Percentiles rank a stretch among this genome's conserved stretches.
Evolutionary conservation across 192 early-diverging fungal species (phyloP).

Genomic region (Coemansia pectinata): DNA sequence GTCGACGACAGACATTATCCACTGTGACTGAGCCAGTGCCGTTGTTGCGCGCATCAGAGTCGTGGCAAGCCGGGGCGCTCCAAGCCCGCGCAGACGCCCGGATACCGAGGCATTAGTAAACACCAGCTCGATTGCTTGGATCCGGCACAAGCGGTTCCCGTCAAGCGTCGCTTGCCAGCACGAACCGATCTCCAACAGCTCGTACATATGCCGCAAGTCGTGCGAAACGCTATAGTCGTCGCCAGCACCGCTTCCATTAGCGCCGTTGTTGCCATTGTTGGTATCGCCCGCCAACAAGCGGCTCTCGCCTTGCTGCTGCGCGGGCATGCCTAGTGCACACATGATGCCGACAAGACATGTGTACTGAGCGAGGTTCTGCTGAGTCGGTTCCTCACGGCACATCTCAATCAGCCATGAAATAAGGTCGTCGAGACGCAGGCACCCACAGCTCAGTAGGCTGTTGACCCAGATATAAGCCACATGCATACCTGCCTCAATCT

Average conservation of each 20-base stretch:
- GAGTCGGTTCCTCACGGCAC: slow-evolving; percentile 11
- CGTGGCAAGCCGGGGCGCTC: slow-evolving; percentile 16
- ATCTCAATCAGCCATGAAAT: slow-evolving; percentile 35
- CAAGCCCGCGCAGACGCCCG: slow-evolving; percentile 21
- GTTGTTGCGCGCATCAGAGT: slow-evolving; percentile 20
- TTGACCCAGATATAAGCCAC: slow-evolving; percentile 26
- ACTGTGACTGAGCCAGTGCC: slow-evolving; percentile 29
- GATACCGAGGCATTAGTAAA: slow-evolving; percentile 32
- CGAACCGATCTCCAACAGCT: slow-evolving; percentile 16
- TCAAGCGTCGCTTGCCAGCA: slow-evolving; percentile 31
- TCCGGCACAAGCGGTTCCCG: slow-evolving; percentile 11
- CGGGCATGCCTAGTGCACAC: slow-evolving; percentile 25
- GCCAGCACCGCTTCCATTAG: neutral
- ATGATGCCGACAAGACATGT: slow-evolving; percentile 29
- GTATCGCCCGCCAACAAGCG: neutral
- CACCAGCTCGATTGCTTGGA: slow-evolving; percentile 41
- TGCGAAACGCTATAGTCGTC: neutral
- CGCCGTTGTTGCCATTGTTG: neutral
- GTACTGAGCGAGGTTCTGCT: slow-evolving; percentile 13
- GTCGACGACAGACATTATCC: slow-evolving; percentile 22
- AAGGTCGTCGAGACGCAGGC: slow-evolving; percentile 29
- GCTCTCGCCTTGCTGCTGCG: neutral
- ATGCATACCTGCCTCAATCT: slow-evolving; percentile 15
- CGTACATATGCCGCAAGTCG: slow-evolving; percentile 16
- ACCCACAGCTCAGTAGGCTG: slow-evolving; percentile 24